Evolutionary conservation across 2,329 filamentous ascomycete genomes (phyloP), one percentile per base, ranked within the genome.

Genomic region (Dactylellina sp.): DNA sequence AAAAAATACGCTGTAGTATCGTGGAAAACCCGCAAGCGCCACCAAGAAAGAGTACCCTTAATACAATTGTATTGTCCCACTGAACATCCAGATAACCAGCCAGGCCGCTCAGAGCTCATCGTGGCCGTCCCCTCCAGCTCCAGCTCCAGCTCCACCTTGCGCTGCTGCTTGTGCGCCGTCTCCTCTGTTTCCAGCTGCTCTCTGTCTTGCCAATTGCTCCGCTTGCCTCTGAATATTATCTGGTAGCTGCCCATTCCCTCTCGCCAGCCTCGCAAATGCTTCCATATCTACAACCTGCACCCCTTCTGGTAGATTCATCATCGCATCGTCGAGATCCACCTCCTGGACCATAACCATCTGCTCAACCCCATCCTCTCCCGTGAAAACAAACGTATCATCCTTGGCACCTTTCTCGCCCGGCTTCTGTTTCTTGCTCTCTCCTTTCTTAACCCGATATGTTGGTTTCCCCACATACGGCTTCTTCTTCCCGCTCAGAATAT

Each of bases 211-310:
- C 55, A 56, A 77, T 78, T 28, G 77, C 59, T 50, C 59, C 75
- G 61, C 53, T 52, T 71, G 66, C 57, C 46, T 37, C 75, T 77
- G 60, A 78, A 79, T 2, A 77, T 78, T 35, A 35, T 53, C 63
- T 75, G 68, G 75, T 76, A 76, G 76, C 78, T 75, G 39, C 70
- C 76, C 56, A 47, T 57, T 79, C 78, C 14, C 79, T 80, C 7
- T 82, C 80, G 7, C 84, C 83, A 65, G 4, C 55, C 40, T 64
- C 53, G 60, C 91, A 71, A 97, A 83, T 78, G 89, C 90, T 92
- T 93, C 97, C 14, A 88, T 88, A 76, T 88, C 86, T 6, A 89
- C 88, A 1, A 88, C 86, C 0, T 91, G 91, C 42, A 91, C 79
- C 77, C 88, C 86, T 79, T 91, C 85, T 68, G 96, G 81, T 79